These are phyloP conservation scores for Hemerocallis citrina DNA, from an alignment of 106 monocot genomes.

Conservation along the genomic window DNA sequence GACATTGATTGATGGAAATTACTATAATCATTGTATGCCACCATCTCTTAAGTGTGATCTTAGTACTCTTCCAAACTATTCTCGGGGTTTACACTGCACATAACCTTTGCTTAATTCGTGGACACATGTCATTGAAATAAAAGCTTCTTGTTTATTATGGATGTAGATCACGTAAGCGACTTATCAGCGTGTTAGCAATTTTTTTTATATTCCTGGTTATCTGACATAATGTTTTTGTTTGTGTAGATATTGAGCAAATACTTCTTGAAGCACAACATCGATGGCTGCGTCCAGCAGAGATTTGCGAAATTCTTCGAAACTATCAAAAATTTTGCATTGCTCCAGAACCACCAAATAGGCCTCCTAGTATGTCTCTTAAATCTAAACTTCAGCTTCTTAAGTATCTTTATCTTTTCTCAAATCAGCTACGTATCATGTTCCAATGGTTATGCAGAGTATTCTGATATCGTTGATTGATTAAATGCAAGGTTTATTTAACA, in stretches of 20 bases:
- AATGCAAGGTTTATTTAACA: neutral
- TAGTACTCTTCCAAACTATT: too few relatives aligned
- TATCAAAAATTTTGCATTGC: conserved; percentile 65
- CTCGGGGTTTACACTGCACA: too few relatives aligned
- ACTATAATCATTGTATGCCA: too few relatives aligned
- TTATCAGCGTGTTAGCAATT: too few relatives aligned
- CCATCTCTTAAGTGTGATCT: too few relatives aligned
- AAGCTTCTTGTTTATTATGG: too few relatives aligned
- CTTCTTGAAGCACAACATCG: conserved; percentile 75
- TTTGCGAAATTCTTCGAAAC: conserved; percentile 93
- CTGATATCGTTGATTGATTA: neutral
- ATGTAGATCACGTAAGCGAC: too few relatives aligned
- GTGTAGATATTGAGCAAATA: conserved; percentile 80
- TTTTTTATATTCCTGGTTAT: neutral
- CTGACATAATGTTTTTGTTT: neutral
- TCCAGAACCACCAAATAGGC: conserved; percentile 82
- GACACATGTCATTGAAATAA: too few relatives aligned
- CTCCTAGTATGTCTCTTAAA: conserved; percentile 51
- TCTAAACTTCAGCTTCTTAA: neutral
- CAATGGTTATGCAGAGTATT: neutral
- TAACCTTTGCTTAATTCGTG: too few relatives aligned
- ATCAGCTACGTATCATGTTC: neutral
- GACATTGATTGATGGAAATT: too few relatives aligned
- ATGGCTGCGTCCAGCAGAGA: conserved; percentile 92
- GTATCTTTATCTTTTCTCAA: neutral